A percentile compares a stretch with the other conserved stretches of the same genome.
Conservation (phyloP, 495 filamentous ascomycete species). For the Stereocaulon alpinum region DNA sequence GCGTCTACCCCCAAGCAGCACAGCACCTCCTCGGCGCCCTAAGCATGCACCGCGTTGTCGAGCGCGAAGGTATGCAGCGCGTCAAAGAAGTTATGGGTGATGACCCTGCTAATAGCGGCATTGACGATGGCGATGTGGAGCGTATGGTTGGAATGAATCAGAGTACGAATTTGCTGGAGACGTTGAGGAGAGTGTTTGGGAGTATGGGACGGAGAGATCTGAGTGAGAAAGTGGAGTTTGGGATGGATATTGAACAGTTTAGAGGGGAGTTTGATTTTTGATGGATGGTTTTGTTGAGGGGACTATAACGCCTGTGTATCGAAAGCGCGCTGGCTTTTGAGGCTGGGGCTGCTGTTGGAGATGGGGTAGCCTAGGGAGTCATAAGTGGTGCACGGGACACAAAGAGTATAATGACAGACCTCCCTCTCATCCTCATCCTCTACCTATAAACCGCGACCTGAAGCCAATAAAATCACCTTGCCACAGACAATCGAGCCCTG, state of each 20-base stretch:
- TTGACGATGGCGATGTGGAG: constrained; percentile 58
- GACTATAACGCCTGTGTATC: too few relatives aligned
- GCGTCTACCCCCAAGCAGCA: constrained; percentile 84
- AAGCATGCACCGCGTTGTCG: constrained; percentile 93
- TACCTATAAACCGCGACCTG: too few relatives aligned
- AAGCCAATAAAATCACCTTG: too few relatives aligned
- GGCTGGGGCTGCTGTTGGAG: not conserved
- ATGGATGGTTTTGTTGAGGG: constrained; percentile 11
- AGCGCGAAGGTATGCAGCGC: constrained; percentile 71
- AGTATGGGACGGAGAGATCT: constrained; percentile 89
- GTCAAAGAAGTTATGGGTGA: constrained; percentile 70
- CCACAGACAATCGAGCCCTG: too few relatives aligned
- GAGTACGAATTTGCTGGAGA: constrained; percentile 93
- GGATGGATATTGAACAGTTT: constrained; percentile 87
- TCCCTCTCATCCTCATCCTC: too few relatives aligned
- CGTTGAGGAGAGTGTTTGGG: constrained; percentile 78
- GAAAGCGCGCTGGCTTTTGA: too few relatives aligned
- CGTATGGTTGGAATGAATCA: constrained; percentile 82
- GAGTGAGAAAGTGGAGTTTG: constrained; percentile 72
- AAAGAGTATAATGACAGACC: too few relatives aligned
- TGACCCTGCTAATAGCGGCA: constrained; percentile 22
- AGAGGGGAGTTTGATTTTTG: constrained; percentile 71
- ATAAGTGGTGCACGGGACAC: too few relatives aligned
- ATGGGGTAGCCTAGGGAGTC: too few relatives aligned
- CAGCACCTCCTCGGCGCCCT: constrained; percentile 88